These are phyloP conservation scores for Hylodesmum podocarpum DNA, from an alignment of 306 rosid species.

Conservation along the genomic window DNA sequence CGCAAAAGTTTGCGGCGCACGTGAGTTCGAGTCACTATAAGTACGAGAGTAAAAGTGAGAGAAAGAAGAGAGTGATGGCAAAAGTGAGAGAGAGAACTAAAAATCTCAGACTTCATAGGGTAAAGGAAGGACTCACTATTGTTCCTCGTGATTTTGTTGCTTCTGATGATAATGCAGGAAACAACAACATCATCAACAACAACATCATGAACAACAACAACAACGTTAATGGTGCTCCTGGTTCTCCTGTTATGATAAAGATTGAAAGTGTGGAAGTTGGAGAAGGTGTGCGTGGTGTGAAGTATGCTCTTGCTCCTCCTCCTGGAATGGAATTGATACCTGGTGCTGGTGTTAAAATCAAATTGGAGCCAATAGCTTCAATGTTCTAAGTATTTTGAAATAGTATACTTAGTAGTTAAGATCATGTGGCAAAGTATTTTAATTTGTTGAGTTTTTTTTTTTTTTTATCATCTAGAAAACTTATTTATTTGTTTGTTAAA, in stretches of 20 bases:
- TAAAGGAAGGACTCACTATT: not conserved
- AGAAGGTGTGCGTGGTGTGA: not conserved
- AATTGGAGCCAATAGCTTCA: not conserved
- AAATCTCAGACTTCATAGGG: not conserved
- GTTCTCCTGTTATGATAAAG: not conserved
- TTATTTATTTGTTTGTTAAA: too few relatives aligned
- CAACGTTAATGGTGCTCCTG: not conserved
- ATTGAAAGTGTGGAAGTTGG: not conserved
- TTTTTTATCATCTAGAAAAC: too few relatives aligned
- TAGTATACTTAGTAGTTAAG: too few relatives aligned
- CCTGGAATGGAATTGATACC: not conserved
- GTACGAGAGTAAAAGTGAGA: conserved; percentile 6
- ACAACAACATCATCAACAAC: not conserved
- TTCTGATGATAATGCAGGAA: not conserved
- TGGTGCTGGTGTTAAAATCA: not conserved
- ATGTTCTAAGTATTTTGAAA: too few relatives aligned
- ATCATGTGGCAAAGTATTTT: too few relatives aligned
- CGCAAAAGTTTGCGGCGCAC: conserved; percentile 26
- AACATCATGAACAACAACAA: not conserved
- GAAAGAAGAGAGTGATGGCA: conserved; percentile 12
- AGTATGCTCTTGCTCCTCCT: not conserved
- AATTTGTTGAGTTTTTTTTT: too few relatives aligned
- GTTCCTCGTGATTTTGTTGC: not conserved
- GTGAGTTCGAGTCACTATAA: conserved; percentile 23
- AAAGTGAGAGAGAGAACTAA: not conserved